These are phyloP conservation scores for Globisporangium okanoganense DNA, from an alignment of 352 stramenopile genomes.

Conservation along the genomic window DNA sequence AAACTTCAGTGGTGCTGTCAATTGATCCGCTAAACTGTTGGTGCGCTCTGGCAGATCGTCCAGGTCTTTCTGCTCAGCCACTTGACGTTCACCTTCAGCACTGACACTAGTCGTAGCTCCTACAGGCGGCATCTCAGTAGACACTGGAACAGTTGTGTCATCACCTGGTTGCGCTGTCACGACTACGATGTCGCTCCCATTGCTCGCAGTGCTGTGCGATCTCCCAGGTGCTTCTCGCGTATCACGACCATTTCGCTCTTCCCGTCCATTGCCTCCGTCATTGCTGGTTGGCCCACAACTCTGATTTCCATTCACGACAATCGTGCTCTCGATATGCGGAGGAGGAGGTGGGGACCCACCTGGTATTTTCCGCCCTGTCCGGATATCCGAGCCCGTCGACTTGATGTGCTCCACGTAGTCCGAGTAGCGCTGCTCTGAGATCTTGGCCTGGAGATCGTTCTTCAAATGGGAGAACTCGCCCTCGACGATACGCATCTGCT, in stretches of 20 bases:
- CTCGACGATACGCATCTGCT: constrained; percentile 74
- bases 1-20: constrained; percentile 38
- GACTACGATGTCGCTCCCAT: constrained; percentile 30
- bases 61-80: constrained; percentile 24
- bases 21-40: constrained; percentile 26
- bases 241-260: neutral
- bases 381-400: constrained; percentile 64
- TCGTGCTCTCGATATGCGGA: constrained; percentile 12
- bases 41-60: constrained; percentile 53
- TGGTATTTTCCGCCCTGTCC: constrained; percentile 44
- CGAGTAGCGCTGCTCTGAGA: constrained; percentile 65
- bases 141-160: neutral
- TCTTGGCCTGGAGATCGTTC: constrained; percentile 65
- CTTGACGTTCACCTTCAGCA: neutral
- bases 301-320: constrained; percentile 12
- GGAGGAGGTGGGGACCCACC: constrained; percentile 11
- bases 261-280: neutral
- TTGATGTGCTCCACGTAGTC: constrained; percentile 77
- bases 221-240: constrained; percentile 13
- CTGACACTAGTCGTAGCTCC: neutral
- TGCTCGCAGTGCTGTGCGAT: constrained; percentile 22
- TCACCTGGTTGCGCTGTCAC: constrained; percentile 7
- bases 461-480: constrained; percentile 70
- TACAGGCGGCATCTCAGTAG: neutral
- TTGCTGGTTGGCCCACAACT: neutral